Percentiles rank a stretch among this genome's conserved stretches.
phyloP scores from a whole-genome alignment of 2,329 filamentous ascomycete genomes.

The Aspergillus japonicus region DNA sequence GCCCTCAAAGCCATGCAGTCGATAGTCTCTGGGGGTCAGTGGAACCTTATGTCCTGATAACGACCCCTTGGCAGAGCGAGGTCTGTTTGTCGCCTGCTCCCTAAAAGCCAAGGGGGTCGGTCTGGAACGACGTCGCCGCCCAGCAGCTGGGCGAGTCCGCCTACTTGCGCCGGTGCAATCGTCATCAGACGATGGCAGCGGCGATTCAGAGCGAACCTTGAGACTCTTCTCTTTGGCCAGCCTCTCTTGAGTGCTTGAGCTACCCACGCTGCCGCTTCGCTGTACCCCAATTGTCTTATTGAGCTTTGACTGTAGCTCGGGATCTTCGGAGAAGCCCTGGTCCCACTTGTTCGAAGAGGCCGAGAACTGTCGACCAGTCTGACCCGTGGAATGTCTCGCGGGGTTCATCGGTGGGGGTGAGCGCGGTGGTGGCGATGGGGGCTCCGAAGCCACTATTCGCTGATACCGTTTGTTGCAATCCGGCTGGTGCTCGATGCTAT shows the following conservation, averaged over 20 bases:
- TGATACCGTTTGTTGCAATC: constrained; percentile 10
- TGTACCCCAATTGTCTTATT: constrained; percentile 19
- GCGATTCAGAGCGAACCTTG: constrained; percentile 28
- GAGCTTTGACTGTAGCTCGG: constrained; percentile 13
- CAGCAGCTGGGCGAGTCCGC: constrained; percentile 8
- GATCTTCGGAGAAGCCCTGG: constrained; percentile 4
- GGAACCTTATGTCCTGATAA: constrained; percentile 15
- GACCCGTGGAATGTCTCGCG: constrained; percentile 14
- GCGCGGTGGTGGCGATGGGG: constrained; percentile 28
- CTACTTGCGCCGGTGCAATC: constrained; percentile 29
- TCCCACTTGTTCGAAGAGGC: constrained; percentile 15
- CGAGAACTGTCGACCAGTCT: constrained; percentile 17
- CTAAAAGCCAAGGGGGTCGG: constrained; percentile 9
- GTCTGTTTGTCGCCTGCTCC: constrained; percentile 6
- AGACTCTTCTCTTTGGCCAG: constrained; percentile 17
- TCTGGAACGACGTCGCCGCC: constrained; percentile 16
- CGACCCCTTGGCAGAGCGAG: constrained; percentile 9
- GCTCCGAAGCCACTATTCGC: constrained; percentile 23
- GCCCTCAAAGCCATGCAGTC: constrained; percentile 20
- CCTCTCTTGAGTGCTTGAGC: constrained; percentile 22
- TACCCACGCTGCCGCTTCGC: constrained; percentile 26
- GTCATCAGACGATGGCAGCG: constrained; percentile 43
- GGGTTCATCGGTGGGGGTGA: constrained; percentile 26
- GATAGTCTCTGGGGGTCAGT: constrained; percentile 26
- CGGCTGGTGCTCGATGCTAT: constrained; percentile 10